phyloP scores from a whole-genome alignment of 139 green algal species.

The Coelastrella sp. region DNA sequence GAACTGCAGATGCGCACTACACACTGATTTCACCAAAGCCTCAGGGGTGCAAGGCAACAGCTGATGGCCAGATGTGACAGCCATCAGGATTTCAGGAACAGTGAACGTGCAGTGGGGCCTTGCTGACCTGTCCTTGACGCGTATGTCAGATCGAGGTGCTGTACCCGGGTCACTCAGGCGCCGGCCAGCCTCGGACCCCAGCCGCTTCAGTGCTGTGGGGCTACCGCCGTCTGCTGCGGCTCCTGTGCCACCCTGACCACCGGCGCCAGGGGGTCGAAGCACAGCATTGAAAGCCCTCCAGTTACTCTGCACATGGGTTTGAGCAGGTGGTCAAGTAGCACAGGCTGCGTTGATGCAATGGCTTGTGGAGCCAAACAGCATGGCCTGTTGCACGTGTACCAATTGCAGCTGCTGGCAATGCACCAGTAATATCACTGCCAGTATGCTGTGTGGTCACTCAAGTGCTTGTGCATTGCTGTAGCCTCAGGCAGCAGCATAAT shows the following conservation, averaged over 20 bases:
- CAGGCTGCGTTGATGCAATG: too few relatives aligned
- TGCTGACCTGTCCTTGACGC: conserved; percentile 24
- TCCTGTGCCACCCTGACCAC: neutral
- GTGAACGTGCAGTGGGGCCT: too few relatives aligned
- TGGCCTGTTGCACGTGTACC: too few relatives aligned
- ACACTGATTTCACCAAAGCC: too few relatives aligned
- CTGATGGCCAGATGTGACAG: neutral
- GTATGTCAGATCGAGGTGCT: neutral
- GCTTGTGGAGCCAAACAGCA: too few relatives aligned
- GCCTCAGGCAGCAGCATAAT: neutral
- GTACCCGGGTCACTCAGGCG: conserved; percentile 20
- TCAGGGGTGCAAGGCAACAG: too few relatives aligned
- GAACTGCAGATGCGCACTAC: too few relatives aligned
- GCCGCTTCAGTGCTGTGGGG: neutral
- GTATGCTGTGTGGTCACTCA: too few relatives aligned
- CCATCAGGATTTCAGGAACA: too few relatives aligned
- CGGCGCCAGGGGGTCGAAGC: neutral
- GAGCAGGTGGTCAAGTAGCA: neutral
- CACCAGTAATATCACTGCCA: too few relatives aligned
- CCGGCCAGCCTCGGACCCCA: neutral
- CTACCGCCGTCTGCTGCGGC: neutral
- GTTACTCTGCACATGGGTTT: conserved; percentile 20
- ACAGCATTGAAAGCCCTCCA: neutral
- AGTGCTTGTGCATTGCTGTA: neutral
- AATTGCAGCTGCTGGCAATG: too few relatives aligned